A percentile compares a stretch with the other conserved stretches of the same genome.
Evolutionary conservation across 2,329 filamentous ascomycete species (phyloP).

Genomic region (Westerdykella aurantiaca): DNA sequence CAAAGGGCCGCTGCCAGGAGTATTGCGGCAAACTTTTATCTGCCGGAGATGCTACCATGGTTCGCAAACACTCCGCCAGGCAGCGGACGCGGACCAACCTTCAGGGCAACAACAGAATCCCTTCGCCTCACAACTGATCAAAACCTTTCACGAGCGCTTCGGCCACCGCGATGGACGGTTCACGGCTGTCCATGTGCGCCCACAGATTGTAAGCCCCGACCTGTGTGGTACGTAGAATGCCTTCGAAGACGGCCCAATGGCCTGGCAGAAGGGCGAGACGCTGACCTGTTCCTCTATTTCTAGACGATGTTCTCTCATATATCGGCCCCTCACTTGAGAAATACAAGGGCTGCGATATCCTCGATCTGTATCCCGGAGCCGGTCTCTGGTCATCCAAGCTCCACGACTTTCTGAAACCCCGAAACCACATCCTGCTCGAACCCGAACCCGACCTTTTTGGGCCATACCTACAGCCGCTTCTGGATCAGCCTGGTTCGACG

Average conservation of each 20-base stretch:
- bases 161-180: not conserved
- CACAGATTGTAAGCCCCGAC: slow-evolving; percentile 40
- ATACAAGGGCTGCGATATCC: slow-evolving; percentile 72
- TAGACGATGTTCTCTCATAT: slow-evolving; percentile 65
- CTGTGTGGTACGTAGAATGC: slow-evolving; percentile 40
- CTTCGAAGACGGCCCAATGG: slow-evolving; percentile 5
- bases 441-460: slow-evolving; percentile 55
- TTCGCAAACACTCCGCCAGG: no score
- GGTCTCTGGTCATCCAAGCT: slow-evolving; percentile 75
- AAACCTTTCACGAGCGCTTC: not conserved
- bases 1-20: no score
- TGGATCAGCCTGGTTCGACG: slow-evolving; percentile 36
- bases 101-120: not conserved
- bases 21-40: no score
- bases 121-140: not conserved
- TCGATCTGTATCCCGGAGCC: slow-evolving; percentile 78
- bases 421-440: slow-evolving; percentile 79
- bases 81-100: no score
- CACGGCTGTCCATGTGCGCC: slow-evolving; percentile 7
- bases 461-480: slow-evolving; percentile 51
- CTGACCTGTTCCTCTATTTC: not conserved
- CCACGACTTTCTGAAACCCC: slow-evolving; percentile 67
- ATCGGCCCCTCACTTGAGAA: slow-evolving; percentile 62
- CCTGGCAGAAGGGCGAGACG: not conserved
- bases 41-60: no score